phyloP scores from a whole-genome alignment of 768 basidiomycete genomes.

The Trametopsis cervina region DNA sequence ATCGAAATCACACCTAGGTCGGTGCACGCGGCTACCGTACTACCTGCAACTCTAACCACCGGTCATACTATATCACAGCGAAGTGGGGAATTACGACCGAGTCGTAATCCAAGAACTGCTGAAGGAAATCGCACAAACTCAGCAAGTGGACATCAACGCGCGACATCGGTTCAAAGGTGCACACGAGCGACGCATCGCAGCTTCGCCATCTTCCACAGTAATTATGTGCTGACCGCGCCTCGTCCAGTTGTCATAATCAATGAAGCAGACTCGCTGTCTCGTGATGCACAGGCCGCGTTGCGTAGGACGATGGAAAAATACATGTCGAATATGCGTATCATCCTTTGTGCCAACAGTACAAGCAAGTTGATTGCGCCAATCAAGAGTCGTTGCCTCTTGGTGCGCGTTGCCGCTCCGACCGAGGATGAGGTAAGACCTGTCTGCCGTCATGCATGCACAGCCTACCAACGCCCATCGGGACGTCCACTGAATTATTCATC shows the following conservation, averaged over 20 bases:
- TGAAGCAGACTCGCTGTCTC: constrained; percentile 89
- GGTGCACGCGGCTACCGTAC: constrained; percentile 12
- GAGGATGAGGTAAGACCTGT: constrained; percentile 55
- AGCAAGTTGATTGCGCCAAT: constrained; percentile 95
- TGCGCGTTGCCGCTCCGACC: constrained; percentile 87
- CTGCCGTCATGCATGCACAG: constrained; percentile 1
- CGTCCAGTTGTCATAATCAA: constrained; percentile 96
- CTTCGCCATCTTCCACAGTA: not conserved
- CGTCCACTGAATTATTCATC: not conserved
- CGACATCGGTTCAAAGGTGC: constrained; percentile 95
- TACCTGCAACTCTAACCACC: too few species aligned
- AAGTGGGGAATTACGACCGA: constrained; percentile 93
- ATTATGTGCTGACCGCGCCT: not conserved
- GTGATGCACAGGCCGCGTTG: constrained; percentile 95
- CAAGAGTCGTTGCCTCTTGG: constrained; percentile 87
- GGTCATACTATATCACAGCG: constrained; percentile 51
- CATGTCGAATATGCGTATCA: constrained; percentile 95
- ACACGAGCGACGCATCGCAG: too few species aligned
- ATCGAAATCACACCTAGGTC: constrained; percentile 97
- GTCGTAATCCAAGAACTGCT: constrained; percentile 94
- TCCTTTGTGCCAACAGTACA: constrained; percentile 93
- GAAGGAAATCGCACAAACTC: constrained; percentile 98
- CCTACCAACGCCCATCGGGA: not conserved
- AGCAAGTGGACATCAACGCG: constrained; percentile 93
- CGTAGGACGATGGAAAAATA: constrained; percentile 99